Conservation (phyloP, 2,329 filamentous ascomycete genomes). For the Fusarium sp. region DNA sequence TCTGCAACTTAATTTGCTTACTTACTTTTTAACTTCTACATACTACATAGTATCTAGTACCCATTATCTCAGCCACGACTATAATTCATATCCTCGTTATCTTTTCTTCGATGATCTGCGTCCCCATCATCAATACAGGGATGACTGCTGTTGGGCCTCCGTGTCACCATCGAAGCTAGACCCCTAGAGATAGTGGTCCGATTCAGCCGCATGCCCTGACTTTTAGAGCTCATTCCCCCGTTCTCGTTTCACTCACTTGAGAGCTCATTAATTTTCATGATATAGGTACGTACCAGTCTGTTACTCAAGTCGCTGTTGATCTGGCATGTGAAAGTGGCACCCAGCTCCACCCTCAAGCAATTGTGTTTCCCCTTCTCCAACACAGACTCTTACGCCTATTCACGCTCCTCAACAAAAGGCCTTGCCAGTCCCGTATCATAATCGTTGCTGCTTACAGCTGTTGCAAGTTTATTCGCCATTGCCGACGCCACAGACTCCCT, state of each 20-base stretch:
- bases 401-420: constrained; percentile 27
- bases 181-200: constrained; percentile 27
- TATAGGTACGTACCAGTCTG: neutral
- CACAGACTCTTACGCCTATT: constrained; percentile 13
- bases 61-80: constrained; percentile 1
- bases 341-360: constrained; percentile 15
- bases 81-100: neutral
- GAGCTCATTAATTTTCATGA: constrained; percentile 1
- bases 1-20: neutral
- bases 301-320: constrained; percentile 21
- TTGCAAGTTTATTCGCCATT: constrained; percentile 12
- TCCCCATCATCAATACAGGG: neutral
- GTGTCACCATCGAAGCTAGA: neutral
- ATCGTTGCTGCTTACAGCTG: constrained; percentile 3
- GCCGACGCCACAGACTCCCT: constrained; percentile 23
- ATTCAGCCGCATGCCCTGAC: constrained; percentile 37
- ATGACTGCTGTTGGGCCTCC: constrained; percentile 25
- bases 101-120: neutral
- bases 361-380: constrained; percentile 17
- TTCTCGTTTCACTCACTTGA: constrained; percentile 14
- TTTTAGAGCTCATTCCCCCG: constrained; percentile 11
- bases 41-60: neutral
- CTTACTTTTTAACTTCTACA: neutral
- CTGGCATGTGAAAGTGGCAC: constrained; percentile 46
- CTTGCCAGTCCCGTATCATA: neutral